Conservation (phyloP, 805 yeast species). For the Lipomyces mesembrius region DNA sequence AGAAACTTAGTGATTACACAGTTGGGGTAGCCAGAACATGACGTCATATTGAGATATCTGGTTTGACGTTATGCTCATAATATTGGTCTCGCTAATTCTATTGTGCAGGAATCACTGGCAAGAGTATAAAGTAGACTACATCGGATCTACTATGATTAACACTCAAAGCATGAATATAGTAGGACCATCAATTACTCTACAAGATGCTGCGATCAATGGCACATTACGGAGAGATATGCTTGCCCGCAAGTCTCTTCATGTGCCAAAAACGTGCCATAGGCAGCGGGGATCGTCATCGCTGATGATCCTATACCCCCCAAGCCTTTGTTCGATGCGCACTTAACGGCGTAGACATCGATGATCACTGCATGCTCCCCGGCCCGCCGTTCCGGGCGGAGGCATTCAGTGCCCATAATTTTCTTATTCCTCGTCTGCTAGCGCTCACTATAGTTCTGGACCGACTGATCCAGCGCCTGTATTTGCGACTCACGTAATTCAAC, state of each 20-base stretch:
- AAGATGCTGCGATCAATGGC: too few species aligned
- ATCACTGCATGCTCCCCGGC: background rate
- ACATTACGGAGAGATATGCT: too few species aligned
- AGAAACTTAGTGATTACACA: background rate
- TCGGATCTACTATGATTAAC: too few species aligned
- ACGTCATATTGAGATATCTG: background rate
- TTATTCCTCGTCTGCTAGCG: background rate
- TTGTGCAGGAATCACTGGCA: too few species aligned
- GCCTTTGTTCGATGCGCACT: too few species aligned
- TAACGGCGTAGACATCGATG: background rate
- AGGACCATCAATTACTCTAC: too few species aligned
- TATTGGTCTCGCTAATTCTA: too few species aligned
- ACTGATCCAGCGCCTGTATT: background rate
- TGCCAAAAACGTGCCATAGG: background rate
- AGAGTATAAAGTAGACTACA: too few species aligned
- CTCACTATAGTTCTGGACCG: background rate
- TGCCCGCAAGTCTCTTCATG: background rate
- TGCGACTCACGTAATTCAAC: background rate
- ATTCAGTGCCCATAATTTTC: background rate
- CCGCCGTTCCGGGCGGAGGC: background rate
- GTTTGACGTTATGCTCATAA: too few species aligned
- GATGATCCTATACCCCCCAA: background rate
- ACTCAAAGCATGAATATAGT: too few species aligned
- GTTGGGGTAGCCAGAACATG: background rate
- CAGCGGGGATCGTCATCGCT: background rate